These are phyloP conservation scores for Closterium sp. DNA, from an alignment of 139 green algal genomes.

Conservation along the genomic window DNA sequence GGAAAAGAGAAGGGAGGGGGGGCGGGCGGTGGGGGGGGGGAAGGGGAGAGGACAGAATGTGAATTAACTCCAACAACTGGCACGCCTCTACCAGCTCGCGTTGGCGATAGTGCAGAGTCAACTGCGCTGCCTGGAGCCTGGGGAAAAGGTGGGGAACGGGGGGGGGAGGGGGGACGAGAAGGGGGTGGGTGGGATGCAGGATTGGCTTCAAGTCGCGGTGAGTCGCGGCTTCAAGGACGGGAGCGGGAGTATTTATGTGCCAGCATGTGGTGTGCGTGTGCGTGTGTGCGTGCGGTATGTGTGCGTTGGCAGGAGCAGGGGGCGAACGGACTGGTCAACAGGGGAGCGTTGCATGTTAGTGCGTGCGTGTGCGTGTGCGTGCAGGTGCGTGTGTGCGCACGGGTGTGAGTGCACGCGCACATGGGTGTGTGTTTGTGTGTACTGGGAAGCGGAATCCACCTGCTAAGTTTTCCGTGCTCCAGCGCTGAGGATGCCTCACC, in stretches of 20 bases:
- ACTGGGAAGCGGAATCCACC: not conserved
- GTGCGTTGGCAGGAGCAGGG: too few species aligned
- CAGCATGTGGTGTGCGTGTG: too few species aligned
- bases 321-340: not conserved
- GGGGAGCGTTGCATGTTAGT: not conserved
- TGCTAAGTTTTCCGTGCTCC: not conserved
- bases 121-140: too few species aligned
- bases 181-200: too few species aligned
- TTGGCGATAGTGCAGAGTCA: too few species aligned
- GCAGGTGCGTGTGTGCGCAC: not conserved
- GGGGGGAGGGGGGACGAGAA: not conserved
- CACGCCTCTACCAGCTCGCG: too few species aligned
- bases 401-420: not conserved
- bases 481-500: not conserved
- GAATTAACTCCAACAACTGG: too few species aligned
- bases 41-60: not conserved
- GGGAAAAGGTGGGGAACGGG: not conserved
- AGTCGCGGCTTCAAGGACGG: too few species aligned
- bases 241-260: too few species aligned
- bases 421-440: not conserved
- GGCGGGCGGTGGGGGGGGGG: too few species aligned
- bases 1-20: not conserved
- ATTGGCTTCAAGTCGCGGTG: too few species aligned
- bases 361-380: not conserved
- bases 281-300: too few species aligned